A percentile compares a stretch with the other conserved stretches of the same genome.
These are phyloP conservation scores for Sanchytrium tribonematis DNA, from an alignment of 371 early-diverging fungal species.

Conservation along the genomic window DNA sequence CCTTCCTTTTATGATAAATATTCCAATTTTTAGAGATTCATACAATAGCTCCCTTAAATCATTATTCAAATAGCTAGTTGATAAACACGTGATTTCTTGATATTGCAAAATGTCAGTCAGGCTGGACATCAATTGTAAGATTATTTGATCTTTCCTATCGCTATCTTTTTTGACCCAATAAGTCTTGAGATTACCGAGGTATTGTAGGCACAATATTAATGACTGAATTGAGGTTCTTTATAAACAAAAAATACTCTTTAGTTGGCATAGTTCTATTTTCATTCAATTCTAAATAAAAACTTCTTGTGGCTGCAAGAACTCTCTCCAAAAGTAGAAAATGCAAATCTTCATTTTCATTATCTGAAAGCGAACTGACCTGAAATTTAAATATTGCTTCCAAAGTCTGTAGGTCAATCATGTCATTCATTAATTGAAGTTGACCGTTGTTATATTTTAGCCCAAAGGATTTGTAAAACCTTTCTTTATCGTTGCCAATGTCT, in stretches of 20 bases:
- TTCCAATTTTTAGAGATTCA: neutral
- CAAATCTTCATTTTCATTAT: neutral
- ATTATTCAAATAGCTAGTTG: no score
- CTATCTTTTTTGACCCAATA: neutral
- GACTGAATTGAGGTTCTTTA: neutral
- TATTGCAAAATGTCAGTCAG: neutral
- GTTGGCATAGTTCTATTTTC: neutral
- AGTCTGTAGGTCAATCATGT: neutral
- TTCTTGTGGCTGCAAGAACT: neutral
- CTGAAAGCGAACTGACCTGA: neutral
- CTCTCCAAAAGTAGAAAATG: neutral
- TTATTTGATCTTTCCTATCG: neutral
- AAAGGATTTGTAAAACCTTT: neutral
- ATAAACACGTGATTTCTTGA: neutral
- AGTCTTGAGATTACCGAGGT: neutral
- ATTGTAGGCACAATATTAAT: neutral
- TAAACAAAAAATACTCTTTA: neutral
- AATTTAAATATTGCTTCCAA: neutral
- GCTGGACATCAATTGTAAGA: neutral
- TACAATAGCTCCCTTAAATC: neutral
- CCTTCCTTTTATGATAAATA: neutral
- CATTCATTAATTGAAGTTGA: neutral
- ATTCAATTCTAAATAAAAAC: neutral
- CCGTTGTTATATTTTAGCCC: neutral
- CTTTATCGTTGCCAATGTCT: neutral